Base-by-base conservation (phyloP, 2,329 filamentous ascomycete genomes). In the Lachnellula hyalina region DNA sequence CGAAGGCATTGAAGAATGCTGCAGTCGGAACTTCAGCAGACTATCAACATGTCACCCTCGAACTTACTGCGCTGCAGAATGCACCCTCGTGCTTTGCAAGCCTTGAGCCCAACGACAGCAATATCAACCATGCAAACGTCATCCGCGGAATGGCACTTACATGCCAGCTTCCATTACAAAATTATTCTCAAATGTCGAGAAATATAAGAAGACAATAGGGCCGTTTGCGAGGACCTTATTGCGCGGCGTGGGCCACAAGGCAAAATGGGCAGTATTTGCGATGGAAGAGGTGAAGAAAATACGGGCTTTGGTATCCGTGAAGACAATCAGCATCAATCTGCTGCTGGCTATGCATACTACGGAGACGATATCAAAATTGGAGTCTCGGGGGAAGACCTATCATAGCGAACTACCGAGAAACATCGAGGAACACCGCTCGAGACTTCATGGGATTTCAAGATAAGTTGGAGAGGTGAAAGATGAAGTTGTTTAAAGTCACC, bases 71-170 rank as follows among this genome's bases (percentile, higher is more conserved):
- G 15, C 23, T 53, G 15, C 42, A 47, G 40, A 48, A 40, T 15
- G 32, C 40, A 3, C 44, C 42, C n/a, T 46, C 28, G 15, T 35
- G 19, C 19, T 23, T 53, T n/a, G 44, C 32, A 9, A 21, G 28
- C 14, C 32, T 46, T 23, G 19, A 35, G 15, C 44, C 42, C 3
- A 46, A 25, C 35, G 34, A 25, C 11, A 34, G 35, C 23, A 46
- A 53, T 47, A n/a, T 19, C 12, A 25, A 46, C 21, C 51, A 48
- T 15, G 42, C 48, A 14, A 53, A 53, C 19, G 51, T 35, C 14
- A 53, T 53, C 45, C 34, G 44, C 5, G 51, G 51, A 3, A 48
- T 53, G 35, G 51, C 44, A 17, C 44, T 47, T 14, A 34, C 51
- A 7, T 53, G 36, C 36, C 34, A 48, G 21, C 19, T 41, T 11